Evolutionary conservation across 805 yeast species (phyloP).

Genomic region (Lipomyces lipofer): DNA sequence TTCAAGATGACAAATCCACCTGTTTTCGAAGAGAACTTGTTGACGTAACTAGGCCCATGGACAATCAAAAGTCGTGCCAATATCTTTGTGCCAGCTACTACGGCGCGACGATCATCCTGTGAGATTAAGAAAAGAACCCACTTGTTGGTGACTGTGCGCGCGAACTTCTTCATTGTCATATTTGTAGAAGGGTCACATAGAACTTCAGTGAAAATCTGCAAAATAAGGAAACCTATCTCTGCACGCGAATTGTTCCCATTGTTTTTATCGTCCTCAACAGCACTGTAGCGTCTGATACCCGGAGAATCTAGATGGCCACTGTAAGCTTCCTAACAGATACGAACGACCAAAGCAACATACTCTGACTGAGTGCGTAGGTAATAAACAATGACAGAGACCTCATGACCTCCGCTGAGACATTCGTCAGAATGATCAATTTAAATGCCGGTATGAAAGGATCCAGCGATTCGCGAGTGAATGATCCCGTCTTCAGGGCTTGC

Average conservation of each 20-base stretch:
- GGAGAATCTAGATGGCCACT: slow-evolving; percentile 8
- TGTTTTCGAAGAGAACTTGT: slow-evolving; percentile 43
- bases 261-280: slow-evolving; percentile 26
- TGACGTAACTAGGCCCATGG: slow-evolving; percentile 50
- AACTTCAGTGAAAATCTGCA: slow-evolving; percentile 45
- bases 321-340: too few species aligned
- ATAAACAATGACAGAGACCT: slow-evolving; percentile 54
- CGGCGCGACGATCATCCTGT: slow-evolving; percentile 42
- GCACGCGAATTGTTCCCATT: slow-evolving; percentile 17
- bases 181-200: slow-evolving; percentile 44
- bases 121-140: slow-evolving; percentile 61
- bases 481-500: slow-evolving; percentile 50
- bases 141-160: slow-evolving; percentile 61
- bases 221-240: slow-evolving; percentile 37
- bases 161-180: slow-evolving; percentile 44
- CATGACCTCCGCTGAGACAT: slow-evolving; percentile 56
- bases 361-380: slow-evolving; percentile 47
- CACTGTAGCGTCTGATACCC: not conserved
- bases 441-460: slow-evolving; percentile 46
- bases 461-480: slow-evolving; percentile 43
- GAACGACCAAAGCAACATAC: slow-evolving; percentile 1
- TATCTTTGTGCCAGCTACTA: slow-evolving; percentile 44
- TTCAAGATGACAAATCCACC: slow-evolving; percentile 53
- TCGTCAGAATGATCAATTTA: slow-evolving; percentile 45
- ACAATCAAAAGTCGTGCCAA: slow-evolving; percentile 52